Evolutionary conservation across 495 filamentous ascomycete genomes (phyloP).

Genomic region (Penicillium simplicissimum): DNA sequence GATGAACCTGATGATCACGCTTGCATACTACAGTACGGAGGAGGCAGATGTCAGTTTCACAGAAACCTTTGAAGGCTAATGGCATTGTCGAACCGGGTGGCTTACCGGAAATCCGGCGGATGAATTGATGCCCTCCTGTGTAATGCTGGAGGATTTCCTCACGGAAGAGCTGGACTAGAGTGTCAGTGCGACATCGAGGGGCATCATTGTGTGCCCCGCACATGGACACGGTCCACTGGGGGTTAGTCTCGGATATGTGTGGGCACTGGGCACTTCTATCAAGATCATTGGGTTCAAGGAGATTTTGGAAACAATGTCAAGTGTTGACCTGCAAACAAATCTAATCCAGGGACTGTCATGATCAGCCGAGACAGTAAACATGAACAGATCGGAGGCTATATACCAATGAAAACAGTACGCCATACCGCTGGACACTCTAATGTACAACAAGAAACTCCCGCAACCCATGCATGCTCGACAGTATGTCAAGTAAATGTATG

Average conservation of each 20-base stretch:
- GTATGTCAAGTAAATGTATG: not conserved
- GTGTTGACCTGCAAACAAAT: not conserved
- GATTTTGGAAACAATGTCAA: not conserved
- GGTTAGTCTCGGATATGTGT: not conserved
- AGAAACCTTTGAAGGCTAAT: not conserved
- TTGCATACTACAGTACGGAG: not conserved
- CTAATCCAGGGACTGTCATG: not conserved
- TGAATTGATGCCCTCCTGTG: not conserved
- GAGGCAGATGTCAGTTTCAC: not conserved
- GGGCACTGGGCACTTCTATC: not conserved
- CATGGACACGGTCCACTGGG: not conserved
- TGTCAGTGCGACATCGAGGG: not conserved
- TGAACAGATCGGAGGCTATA: slow-evolving; percentile 6
- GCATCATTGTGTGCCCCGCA: slow-evolving; percentile 1
- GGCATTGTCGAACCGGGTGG: not conserved
- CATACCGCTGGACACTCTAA: slow-evolving; percentile 9
- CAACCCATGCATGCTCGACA: slow-evolving; percentile 16
- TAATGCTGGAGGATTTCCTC: not conserved
- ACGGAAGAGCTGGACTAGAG: slow-evolving; percentile 9
- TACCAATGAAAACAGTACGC: slow-evolving; percentile 13
- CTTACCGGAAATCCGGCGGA: slow-evolving; percentile 12
- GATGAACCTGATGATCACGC: not conserved
- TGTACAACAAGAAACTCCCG: slow-evolving; percentile 12
- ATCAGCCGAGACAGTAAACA: slow-evolving; percentile 1
- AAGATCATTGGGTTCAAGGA: not conserved